Evolutionary conservation across 345 rosid species (phyloP), one percentile per base, ranked within the genome.

Genomic region (Nasturtium officinale): DNA sequence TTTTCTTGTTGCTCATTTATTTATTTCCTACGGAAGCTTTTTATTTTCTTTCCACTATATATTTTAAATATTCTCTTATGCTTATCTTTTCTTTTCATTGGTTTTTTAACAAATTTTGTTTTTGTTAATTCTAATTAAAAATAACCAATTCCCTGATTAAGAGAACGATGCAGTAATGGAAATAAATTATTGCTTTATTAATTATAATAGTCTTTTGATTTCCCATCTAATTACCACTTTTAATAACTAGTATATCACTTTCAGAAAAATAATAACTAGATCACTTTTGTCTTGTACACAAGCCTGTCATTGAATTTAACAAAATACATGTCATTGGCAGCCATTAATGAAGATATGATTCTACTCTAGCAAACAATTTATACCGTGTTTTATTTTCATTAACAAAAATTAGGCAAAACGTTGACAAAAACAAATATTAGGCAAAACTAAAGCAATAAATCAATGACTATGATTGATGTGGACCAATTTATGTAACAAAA

Each of bases 1-100:
- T 76, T 61, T 76, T 61, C 40, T 74, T 5, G 67, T 69, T 65
- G 58, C 71, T 53, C 18, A 72, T 52, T 73, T 64, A 45, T 38
- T 21, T 64, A 45, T 38, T 21, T 45, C 70, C 64, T 52, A 72
- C 52, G 75, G 50, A 54, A 53, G 51, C 52, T 50, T 62, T 54
- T 67, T 57, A 66, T 56, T 67, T 38, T 58, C 61, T 59, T 23
- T 61, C 9, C 52, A 16, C 26, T 50, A 59, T 35, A 38, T 8
- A 5, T 5, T 45, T 33, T 2, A 29, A 1, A 30, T 62, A 61
- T 65, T 56, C 65, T 47, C 50, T 48, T 67, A 18, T 59, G 23
- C 37, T 60, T 30, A 51, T 52, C 53, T 61, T 60, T 20, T 16
- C 42, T 9, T 53, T 56, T 46, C 40, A 56, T 73, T 72, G 65